Conservation (phyloP, 306 rosid genomes). For the Sphenostylis stenocarpa region DNA sequence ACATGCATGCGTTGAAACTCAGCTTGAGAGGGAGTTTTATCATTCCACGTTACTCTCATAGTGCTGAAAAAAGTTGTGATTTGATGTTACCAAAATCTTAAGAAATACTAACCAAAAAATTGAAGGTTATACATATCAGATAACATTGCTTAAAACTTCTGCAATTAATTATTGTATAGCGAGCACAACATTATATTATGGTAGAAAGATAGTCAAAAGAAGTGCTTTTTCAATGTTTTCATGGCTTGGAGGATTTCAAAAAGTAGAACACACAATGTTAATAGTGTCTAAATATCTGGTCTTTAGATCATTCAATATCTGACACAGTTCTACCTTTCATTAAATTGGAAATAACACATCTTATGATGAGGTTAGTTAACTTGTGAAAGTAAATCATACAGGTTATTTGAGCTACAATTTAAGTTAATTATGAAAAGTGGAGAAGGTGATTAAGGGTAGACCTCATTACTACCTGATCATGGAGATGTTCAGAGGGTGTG, state of each 20-base stretch:
- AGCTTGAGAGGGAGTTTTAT: not conserved
- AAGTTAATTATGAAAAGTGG: not conserved
- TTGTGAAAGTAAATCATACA: not conserved
- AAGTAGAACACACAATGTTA: not conserved
- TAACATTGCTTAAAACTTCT: not conserved
- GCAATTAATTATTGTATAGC: not conserved
- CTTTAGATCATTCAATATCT: not conserved
- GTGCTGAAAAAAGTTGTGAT: not conserved
- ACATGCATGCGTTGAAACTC: conserved; percentile 23
- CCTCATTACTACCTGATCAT: not conserved
- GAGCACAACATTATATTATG: not conserved
- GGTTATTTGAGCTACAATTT: not conserved
- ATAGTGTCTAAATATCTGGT: not conserved
- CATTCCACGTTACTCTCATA: not conserved
- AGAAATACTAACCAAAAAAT: not conserved
- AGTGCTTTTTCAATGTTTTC: not conserved
- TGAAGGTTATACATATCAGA: not conserved
- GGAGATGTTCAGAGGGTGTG: not conserved
- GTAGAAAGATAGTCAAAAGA: not conserved
- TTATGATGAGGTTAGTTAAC: not conserved
- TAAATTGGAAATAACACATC: not conserved
- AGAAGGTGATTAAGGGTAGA: not conserved
- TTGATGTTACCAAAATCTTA: not conserved
- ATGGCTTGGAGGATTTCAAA: not conserved
- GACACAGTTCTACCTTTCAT: not conserved